Evolutionary conservation across 306 rosid genomes (phyloP).

Genomic region (Gastrolobium villosum): DNA sequence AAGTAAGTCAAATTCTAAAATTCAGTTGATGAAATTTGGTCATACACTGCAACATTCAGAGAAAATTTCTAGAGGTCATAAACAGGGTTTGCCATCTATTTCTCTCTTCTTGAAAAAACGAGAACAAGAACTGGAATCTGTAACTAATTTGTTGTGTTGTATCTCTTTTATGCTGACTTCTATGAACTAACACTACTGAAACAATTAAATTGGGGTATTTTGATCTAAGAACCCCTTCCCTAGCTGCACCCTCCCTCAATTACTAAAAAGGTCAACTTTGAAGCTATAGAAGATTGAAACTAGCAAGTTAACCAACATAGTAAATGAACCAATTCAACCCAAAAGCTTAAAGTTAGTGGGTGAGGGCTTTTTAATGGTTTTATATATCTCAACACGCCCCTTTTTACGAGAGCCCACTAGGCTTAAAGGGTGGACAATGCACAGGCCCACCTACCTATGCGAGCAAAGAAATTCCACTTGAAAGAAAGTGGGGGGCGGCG

Average conservation of each 20-base stretch:
- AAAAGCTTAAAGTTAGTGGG: no score
- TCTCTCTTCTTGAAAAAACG: background rate
- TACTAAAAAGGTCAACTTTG: background rate
- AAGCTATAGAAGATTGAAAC: conserved; percentile 14
- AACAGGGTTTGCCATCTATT: conserved; percentile 13
- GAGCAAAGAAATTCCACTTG: no score
- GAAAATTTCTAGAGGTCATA: conserved; percentile 23
- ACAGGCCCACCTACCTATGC: no score
- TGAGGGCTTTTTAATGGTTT: no score
- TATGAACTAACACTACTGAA: background rate
- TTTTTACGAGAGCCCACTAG: no score
- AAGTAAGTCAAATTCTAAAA: background rate
- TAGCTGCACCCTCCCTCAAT: background rate
- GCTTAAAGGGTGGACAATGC: no score
- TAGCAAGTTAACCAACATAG: conserved; percentile 31
- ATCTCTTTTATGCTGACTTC: background rate
- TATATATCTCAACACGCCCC: no score
- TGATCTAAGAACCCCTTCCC: background rate
- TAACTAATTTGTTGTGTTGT: background rate
- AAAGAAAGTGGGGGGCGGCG: no score
- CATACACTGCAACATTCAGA: conserved; percentile 5
- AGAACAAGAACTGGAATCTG: conserved; percentile 20
- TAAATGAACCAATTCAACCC: no score
- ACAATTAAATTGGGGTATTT: background rate
- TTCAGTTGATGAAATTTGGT: conserved; percentile 7